Percentiles rank a stretch among this genome's conserved stretches.
Conservation (phyloP, 1,284 basidiomycete genomes). For the Gymnopus androsaceus region DNA sequence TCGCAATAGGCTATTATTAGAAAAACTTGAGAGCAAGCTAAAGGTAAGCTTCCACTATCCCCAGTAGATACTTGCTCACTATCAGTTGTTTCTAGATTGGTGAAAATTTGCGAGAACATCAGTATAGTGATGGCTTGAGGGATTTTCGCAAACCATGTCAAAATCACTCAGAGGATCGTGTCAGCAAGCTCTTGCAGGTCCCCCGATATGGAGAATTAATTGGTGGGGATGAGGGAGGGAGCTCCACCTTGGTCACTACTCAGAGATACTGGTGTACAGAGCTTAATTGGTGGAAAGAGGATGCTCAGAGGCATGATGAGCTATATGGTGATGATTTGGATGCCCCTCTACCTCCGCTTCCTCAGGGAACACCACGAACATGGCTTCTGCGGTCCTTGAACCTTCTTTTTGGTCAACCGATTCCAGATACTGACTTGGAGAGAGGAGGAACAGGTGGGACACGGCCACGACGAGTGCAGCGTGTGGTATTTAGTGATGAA, state of each 20-base stretch:
- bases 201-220: not conserved
- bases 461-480: not conserved
- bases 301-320: not conserved
- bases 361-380: not conserved
- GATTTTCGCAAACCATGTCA: not conserved
- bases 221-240: too few species aligned
- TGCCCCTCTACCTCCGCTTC: not conserved
- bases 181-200: not conserved
- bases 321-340: not conserved
- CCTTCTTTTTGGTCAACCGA: not conserved
- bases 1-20: conserved; percentile 11
- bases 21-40: not conserved
- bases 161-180: conserved; percentile 1
- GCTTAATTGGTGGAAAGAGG: not conserved
- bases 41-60: not conserved
- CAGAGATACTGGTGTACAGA: not conserved
- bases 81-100: not conserved
- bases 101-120: not conserved
- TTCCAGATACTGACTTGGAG: not conserved
- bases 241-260: not conserved
- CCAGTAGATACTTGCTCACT: not conserved
- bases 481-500: not conserved
- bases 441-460: not conserved
- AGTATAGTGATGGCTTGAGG: not conserved
- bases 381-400: conserved; percentile 1